phyloP scores from a whole-genome alignment of 805 yeast species.

The Blastobotrys americana region DNA sequence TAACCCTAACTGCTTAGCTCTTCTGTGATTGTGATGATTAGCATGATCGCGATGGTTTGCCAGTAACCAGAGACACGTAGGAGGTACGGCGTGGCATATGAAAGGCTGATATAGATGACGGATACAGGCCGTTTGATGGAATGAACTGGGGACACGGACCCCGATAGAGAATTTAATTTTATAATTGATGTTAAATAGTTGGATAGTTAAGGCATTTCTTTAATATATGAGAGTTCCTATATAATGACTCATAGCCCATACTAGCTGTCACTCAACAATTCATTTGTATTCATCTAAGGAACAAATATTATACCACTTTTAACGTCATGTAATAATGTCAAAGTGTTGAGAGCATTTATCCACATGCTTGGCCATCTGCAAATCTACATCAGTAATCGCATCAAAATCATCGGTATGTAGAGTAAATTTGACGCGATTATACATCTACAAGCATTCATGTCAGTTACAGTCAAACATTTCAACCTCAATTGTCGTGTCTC shows the following conservation, averaged over 20 bases:
- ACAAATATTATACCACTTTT: no score
- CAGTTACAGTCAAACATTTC: no score
- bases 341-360: conserved; percentile 12
- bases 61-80: no score
- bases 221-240: neutral
- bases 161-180: neutral
- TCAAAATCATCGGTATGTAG: conserved; percentile 16
- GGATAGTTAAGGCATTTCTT: neutral
- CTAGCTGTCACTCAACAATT: neutral
- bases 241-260: neutral
- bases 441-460: conserved; percentile 13
- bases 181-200: neutral
- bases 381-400: conserved; percentile 15
- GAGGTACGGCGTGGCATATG: no score
- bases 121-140: no score
- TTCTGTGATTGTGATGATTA: no score
- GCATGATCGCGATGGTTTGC: no score
- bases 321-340: no score
- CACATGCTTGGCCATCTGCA: conserved; percentile 13
- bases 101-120: no score
- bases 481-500: no score
- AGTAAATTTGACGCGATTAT: conserved; percentile 18
- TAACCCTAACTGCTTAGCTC: no score
- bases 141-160: neutral
- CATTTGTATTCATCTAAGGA: neutral